phyloP scores from a whole-genome alignment of 306 rosid species.

The Glycine latifolia region DNA sequence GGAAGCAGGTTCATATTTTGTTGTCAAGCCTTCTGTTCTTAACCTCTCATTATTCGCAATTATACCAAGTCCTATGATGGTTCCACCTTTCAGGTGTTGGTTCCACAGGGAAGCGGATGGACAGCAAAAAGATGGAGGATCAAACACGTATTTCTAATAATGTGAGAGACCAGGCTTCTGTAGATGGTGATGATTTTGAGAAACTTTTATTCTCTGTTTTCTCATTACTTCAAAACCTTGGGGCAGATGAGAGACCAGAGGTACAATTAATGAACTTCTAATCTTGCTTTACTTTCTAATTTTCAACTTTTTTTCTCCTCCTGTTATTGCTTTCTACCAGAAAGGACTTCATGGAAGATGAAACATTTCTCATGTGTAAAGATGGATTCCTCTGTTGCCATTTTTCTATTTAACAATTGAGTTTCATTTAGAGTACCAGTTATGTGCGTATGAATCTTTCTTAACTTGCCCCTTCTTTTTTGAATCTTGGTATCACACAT shows the following conservation, averaged over 20 bases:
- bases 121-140: slow-evolving; percentile 55
- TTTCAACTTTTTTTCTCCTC: neutral
- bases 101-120: slow-evolving; percentile 56
- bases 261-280: slow-evolving; percentile 48
- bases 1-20: slow-evolving; percentile 63
- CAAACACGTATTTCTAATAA: slow-evolving; percentile 49
- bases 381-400: slow-evolving; percentile 10
- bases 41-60: slow-evolving; percentile 26
- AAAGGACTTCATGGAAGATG: neutral
- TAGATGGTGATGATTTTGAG: slow-evolving; percentile 64
- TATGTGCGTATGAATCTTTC: slow-evolving; percentile 7
- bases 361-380: slow-evolving; percentile 14
- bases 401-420: slow-evolving; percentile 1
- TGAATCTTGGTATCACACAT: neutral
- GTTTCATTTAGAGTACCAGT: neutral
- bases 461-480: neutral
- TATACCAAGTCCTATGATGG: slow-evolving; percentile 16
- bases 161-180: slow-evolving; percentile 52
- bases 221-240: slow-evolving; percentile 90
- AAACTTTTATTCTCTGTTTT: slow-evolving; percentile 81
- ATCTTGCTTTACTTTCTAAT: neutral
- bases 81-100: slow-evolving; percentile 49
- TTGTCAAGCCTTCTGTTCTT: slow-evolving; percentile 41
- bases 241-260: slow-evolving; percentile 99
- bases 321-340: neutral